Base-by-base conservation (phyloP, 495 filamentous ascomycete species). In the Darksidea phi region DNA sequence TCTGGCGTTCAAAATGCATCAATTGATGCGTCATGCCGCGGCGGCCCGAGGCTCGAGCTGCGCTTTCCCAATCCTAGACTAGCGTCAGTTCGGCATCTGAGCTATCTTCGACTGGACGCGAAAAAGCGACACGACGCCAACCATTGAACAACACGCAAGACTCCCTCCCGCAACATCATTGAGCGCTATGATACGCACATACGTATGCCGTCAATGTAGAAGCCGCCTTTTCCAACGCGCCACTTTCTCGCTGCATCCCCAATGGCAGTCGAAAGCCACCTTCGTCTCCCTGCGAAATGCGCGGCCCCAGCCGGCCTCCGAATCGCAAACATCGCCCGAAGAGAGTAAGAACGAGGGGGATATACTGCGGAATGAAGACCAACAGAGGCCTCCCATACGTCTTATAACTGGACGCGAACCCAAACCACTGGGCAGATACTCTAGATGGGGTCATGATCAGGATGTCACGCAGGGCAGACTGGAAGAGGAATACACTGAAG, bases 191-290 rank as follows among this genome's bases (percentile, higher is more conserved):
- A 42, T 57, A 36, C 54, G 57, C 61, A 54, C 66, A 6, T 66
- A 68, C 51, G 38, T 71, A 12, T 71, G 68, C 26, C 45, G 48
- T 2, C 59, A 47, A 38, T 71, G 68, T 54, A 67, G 65, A 28
- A 49, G 17, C 7, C 51, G 56, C n/a, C 58, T 71, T n/a, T 6
- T 26, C 12, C 61, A 34, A 36, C 62, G 59, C 55, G 17, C 17
- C 6, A 20, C 37, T 1, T 45, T 17, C 13, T 47, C 54, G 3
- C 32, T n/a, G n/a, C 15, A 42, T 6, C 59, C 52, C 23, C 63
- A 64, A 62, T 67, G 62, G 63, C 66, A 62, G 20, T 51, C 59
- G 48, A 47, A 20, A 48, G 54, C 59, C 28, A 58, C 55, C 10
- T 70, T 62, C 43, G 57, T 66, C 25, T 68, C 66, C 36, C 32